Conservation (phyloP, 1,284 basidiomycete species). For the Tilletia horrida region DNA sequence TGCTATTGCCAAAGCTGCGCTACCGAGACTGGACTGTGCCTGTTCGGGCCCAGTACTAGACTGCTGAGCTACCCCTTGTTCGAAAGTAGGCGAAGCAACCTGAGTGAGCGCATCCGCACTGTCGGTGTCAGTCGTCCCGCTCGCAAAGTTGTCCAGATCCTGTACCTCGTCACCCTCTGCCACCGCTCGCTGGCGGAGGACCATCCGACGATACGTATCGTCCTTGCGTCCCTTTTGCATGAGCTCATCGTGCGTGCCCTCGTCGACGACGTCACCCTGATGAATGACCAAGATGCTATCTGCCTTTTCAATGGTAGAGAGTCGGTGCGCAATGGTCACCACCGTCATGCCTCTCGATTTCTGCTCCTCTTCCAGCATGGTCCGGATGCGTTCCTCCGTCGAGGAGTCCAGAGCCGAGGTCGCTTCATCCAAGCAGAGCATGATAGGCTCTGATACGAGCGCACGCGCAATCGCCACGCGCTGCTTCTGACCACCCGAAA, state of each 20-base stretch:
- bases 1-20: not conserved
- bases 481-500: constrained; percentile 52
- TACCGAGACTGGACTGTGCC: not conserved
- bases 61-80: no score
- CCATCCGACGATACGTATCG: constrained; percentile 45
- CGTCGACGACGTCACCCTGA: constrained; percentile 43
- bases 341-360: constrained; percentile 46
- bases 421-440: constrained; percentile 50
- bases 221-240: constrained; percentile 28
- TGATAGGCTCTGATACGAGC: constrained; percentile 44
- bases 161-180: constrained; percentile 18
- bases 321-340: constrained; percentile 50
- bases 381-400: constrained; percentile 49
- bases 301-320: constrained; percentile 50
- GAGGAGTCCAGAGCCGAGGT: constrained; percentile 50
- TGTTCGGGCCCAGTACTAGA: not conserved
- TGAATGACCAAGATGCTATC: constrained; percentile 50
- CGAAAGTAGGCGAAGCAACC: not conserved
- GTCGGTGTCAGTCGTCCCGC: not conserved
- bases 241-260: constrained; percentile 42
- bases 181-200: constrained; percentile 40
- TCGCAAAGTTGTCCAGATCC: not conserved
- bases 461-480: constrained; percentile 52
- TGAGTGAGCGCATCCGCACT: not conserved
- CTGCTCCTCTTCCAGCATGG: constrained; percentile 46